Percentiles rank a stretch among this genome's conserved stretches.
These are phyloP conservation scores for Chamaecrista fasciculata DNA, from an alignment of 306 rosid genomes.

Conservation along the genomic window DNA sequence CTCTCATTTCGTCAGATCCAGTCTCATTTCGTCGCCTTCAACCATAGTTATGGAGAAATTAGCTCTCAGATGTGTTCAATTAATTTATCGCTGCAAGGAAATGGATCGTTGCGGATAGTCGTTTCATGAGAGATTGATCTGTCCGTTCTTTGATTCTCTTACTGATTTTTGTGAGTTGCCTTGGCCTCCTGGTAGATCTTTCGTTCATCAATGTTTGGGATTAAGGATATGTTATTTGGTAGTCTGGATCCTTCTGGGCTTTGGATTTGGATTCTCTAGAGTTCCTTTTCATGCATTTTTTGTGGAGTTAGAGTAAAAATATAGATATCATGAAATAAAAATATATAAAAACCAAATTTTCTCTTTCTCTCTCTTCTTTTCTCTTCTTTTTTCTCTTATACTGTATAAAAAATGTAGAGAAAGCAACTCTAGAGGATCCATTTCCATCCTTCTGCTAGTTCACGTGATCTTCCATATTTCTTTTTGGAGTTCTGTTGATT, in stretches of 20 bases:
- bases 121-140: slow-evolving; percentile 34
- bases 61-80: not conserved
- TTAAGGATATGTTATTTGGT: not conserved
- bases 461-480: not conserved
- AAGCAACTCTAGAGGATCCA: too few species aligned
- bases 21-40: too few species aligned
- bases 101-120: not conserved
- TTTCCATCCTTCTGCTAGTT: not conserved
- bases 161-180: not conserved
- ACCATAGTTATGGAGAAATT: not conserved
- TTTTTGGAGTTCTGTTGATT: not conserved
- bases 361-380: too few species aligned
- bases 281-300: too few species aligned
- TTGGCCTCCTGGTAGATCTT: slow-evolving; percentile 26
- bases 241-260: slow-evolving; percentile 7
- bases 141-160: slow-evolving; percentile 4
- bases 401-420: too few species aligned
- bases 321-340: too few species aligned
- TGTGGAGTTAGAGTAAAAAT: too few species aligned
- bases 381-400: too few species aligned
- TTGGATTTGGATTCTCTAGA: too few species aligned
- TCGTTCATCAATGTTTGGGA: not conserved
- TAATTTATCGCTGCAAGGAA: slow-evolving; percentile 5
- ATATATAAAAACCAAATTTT: too few species aligned
- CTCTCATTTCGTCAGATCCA: too few species aligned